Base-by-base conservation (phyloP, 1,139 yeast species). In the Saccharomyces hybrid region DNA sequence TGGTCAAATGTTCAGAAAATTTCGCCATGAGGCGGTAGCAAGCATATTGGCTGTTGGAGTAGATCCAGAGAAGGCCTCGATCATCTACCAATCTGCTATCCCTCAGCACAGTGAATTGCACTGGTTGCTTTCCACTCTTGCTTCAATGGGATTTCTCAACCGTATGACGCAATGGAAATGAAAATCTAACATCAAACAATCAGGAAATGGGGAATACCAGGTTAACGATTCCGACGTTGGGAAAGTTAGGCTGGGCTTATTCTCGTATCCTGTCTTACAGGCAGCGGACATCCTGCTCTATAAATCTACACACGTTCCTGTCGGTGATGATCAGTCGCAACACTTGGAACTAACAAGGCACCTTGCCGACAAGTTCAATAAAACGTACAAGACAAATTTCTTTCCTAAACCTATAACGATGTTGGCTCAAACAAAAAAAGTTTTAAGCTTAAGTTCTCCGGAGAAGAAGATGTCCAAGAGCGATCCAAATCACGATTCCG, bases 81-180 rank as follows among this genome's bases (percentile, higher is more conserved):
- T 95, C 1, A 90, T 83, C 68, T 84, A 84, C 67, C 99, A 93
- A 70, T 84, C 95, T 0, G 77, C 81, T 26, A 84, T 93, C 0
- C 83, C 89, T 0, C 90, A 87, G 62, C 98, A 93, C 66, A 66
- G 91, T 0, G 95, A 90, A 65, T 75, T 93, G 53, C 78, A 78
- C 64, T 93, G 99, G 99, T 75, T 88, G 16, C 73, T 93, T 42
- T 81, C 89, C 0, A 86, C 96, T 59, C 71, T 88, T 48, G 80
- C 96, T 0, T 82, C 90, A 26, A 83, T 91, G 84, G 98, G 99
- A 0, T 80, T 83, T 51, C 75, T 93, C 61, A 86, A 88, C 66
- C 75, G 99, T 59, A 93, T 93, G 99, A 89, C 96, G 0, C 99
- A 95, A 71, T 93, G 98, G 98, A 93, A 93, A 69, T 83, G 89